These are phyloP conservation scores for Rhynchosporium graminicola DNA, from an alignment of 2,329 filamentous ascomycete species.

Conservation along the genomic window DNA sequence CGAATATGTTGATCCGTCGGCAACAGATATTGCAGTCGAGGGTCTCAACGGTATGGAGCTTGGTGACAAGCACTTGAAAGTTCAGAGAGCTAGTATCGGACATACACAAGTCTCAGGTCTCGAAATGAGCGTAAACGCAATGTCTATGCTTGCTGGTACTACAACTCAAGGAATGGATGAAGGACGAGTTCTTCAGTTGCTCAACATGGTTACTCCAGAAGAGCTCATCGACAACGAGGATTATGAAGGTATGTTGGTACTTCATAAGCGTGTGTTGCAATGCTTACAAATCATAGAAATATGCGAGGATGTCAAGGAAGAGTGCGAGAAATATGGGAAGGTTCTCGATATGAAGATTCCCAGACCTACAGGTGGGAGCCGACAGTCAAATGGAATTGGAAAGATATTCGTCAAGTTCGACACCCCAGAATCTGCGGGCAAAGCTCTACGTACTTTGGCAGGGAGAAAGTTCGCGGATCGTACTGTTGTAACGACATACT, in stretches of 20 bases:
- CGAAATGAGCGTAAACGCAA: conserved; percentile 95
- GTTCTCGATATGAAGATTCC: conserved; percentile 92
- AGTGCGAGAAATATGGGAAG: conserved; percentile 87
- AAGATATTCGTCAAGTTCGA: conserved; percentile 99
- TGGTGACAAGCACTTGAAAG: conserved; percentile 81
- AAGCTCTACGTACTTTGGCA: conserved; percentile 84
- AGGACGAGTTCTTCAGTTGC: conserved; percentile 82
- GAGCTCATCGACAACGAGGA: conserved; percentile 93
- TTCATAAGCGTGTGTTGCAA: neutral
- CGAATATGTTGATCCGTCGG: conserved; percentile 78
- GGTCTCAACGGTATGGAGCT: conserved; percentile 92
- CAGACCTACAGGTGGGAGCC: conserved; percentile 77
- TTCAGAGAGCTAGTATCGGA: conserved; percentile 86
- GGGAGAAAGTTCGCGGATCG: conserved; percentile 95
- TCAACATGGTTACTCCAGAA: conserved; percentile 98
- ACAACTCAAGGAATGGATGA: conserved; percentile 76
- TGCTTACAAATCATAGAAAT: conserved; percentile 67
- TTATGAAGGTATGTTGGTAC: conserved; percentile 74
- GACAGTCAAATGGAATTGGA: conserved; percentile 85
- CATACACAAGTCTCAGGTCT: conserved; percentile 89
- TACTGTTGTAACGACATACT: conserved; percentile 95
- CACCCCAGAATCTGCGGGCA: conserved; percentile 72
- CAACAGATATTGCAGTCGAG: conserved; percentile 84
- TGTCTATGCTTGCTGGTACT: conserved; percentile 95
- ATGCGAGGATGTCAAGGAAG: conserved; percentile 87